Conservation (phyloP, 805 yeast genomes). For the Candida maesae region DNA sequence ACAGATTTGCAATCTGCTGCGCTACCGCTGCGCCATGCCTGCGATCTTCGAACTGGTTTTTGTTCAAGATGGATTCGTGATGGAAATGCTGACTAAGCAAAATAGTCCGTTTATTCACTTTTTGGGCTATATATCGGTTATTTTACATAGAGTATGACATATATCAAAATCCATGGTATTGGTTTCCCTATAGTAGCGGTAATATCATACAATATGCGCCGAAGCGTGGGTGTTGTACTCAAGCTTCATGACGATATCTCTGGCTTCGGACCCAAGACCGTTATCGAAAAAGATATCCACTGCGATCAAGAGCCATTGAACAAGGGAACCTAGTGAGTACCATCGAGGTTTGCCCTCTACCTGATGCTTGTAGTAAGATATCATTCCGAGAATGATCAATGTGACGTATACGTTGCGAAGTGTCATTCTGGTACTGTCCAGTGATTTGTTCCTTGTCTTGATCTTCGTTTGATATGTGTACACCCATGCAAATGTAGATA, state of each 20-base stretch:
- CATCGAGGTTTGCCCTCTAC: conserved; percentile 5
- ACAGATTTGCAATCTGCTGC: conserved; percentile 99
- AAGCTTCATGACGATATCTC: conserved; percentile 3
- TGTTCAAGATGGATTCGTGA: too few species aligned
- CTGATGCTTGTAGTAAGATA: conserved; percentile 9
- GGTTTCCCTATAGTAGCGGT: not conserved
- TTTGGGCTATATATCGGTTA: too few species aligned
- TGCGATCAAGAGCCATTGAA: conserved; percentile 8
- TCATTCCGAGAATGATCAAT: not conserved
- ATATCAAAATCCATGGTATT: too few species aligned
- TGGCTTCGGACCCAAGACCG: conserved; percentile 1
- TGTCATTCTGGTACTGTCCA: conserved; percentile 7
- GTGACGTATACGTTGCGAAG: conserved; percentile 1
- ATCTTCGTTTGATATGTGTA: conserved; percentile 5
- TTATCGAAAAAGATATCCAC: conserved; percentile 7
- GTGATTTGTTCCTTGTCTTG: conserved; percentile 2
- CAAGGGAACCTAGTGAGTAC: conserved; percentile 8
- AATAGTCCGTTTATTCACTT: too few species aligned
- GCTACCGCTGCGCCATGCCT: conserved; percentile 97
- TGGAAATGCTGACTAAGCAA: too few species aligned
- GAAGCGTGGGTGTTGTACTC: not conserved
- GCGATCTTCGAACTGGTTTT: conserved; percentile 34
- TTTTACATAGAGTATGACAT: too few species aligned
- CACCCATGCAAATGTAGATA: conserved; percentile 3
- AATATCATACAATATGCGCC: conserved; percentile 3